phyloP scores from a whole-genome alignment of 2,329 filamentous ascomycete genomes.

The Fusarium annulatum region DNA sequence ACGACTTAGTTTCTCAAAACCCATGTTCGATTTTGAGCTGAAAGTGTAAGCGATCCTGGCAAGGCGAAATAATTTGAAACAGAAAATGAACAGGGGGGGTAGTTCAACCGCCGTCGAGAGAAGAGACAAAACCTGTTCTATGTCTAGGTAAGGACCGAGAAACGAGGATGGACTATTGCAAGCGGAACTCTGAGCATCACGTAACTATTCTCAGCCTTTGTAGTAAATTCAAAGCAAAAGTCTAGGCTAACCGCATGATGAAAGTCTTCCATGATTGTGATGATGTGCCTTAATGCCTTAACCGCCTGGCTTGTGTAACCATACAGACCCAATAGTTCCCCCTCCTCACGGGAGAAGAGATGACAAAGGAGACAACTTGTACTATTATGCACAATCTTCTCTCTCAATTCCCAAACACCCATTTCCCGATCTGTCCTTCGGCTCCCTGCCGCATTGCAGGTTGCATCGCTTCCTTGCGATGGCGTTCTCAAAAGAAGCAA shows the following conservation, averaged over 20 bases:
- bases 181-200: neutral
- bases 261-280: neutral
- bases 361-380: constrained; percentile 27
- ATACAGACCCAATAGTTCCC: constrained; percentile 11
- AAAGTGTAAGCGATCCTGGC: constrained; percentile 2
- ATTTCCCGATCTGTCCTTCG: constrained; percentile 22
- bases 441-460: constrained; percentile 20
- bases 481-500: constrained; percentile 38
- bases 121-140: constrained; percentile 1
- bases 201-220: neutral
- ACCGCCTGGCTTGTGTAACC: neutral
- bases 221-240: neutral
- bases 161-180: neutral
- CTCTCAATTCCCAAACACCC: constrained; percentile 10
- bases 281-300: neutral
- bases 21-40: constrained; percentile 12
- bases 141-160: neutral
- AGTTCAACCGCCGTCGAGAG: neutral
- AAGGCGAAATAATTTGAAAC: constrained; percentile 10
- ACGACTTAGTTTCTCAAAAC: neutral
- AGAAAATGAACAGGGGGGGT: constrained; percentile 1
- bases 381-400: neutral
- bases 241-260: neutral
- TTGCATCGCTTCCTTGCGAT: constrained; percentile 33
- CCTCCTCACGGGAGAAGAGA: constrained; percentile 36